Evolutionary conservation across 2,329 filamentous ascomycete species (phyloP).

Genomic region (Gnomoniopsis sp.): DNA sequence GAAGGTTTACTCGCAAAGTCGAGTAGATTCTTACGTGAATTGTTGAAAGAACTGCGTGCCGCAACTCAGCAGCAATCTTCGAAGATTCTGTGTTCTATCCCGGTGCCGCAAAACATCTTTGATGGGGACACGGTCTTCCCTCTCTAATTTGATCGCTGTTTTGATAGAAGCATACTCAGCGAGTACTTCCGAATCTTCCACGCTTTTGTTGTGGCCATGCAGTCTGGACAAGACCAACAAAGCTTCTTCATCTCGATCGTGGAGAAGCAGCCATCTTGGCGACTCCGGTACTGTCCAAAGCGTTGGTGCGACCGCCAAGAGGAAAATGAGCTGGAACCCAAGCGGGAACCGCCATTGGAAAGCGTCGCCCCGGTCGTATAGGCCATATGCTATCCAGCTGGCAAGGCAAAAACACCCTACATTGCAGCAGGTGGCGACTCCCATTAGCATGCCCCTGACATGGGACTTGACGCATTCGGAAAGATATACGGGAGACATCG

Average conservation of each 20-base stretch:
- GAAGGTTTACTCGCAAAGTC: no score
- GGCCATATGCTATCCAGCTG: constrained; percentile 38
- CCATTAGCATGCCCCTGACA: constrained; percentile 42
- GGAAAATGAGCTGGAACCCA: constrained; percentile 27
- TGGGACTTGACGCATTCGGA: constrained; percentile 30
- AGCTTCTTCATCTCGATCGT: constrained; percentile 55
- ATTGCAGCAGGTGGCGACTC: constrained; percentile 37
- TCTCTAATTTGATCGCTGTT: constrained; percentile 32
- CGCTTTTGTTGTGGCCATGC: constrained; percentile 40
- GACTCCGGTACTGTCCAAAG: constrained; percentile 40
- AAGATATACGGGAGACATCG: constrained; percentile 32
- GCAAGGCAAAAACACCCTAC: constrained; percentile 42
- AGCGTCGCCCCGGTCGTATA: constrained; percentile 23
- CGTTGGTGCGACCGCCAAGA: constrained; percentile 30
- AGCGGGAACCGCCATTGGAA: constrained; percentile 28
- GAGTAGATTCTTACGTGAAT: constrained; percentile 30
- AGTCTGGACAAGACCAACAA: constrained; percentile 54
- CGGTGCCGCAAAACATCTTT: constrained; percentile 33
- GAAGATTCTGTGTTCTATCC: constrained; percentile 35
- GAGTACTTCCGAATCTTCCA: constrained; percentile 26
- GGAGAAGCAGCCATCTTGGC: constrained; percentile 48
- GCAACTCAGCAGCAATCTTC: constrained; percentile 31
- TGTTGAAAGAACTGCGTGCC: constrained; percentile 48
- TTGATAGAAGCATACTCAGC: constrained; percentile 35
- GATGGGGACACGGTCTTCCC: constrained; percentile 29